phyloP scores from a whole-genome alignment of 352 stramenopile genomes.

The Globisporangium heterothallicum region DNA sequence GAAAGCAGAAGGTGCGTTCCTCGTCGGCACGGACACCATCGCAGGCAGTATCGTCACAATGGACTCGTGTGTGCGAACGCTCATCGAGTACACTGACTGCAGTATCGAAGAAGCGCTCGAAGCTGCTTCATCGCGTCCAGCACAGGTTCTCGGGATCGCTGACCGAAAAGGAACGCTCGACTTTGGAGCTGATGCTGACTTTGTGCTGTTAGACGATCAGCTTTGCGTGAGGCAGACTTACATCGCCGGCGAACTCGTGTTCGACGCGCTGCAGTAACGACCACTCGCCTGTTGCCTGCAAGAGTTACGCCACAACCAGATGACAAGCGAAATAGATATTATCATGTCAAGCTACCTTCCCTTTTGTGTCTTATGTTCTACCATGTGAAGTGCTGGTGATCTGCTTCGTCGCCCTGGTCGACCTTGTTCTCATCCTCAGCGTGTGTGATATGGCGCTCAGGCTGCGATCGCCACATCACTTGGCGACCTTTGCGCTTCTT shows the following conservation, averaged over 20 bases:
- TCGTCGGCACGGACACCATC: slow-evolving; percentile 75
- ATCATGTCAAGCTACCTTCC: neutral
- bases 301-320: neutral
- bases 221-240: slow-evolving; percentile 73
- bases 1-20: slow-evolving; percentile 27
- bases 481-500: slow-evolving; percentile 91
- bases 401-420: slow-evolving; percentile 74
- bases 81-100: slow-evolving; percentile 82
- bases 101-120: slow-evolving; percentile 64
- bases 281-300: too few species aligned
- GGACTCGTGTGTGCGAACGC: slow-evolving; percentile 74
- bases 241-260: slow-evolving; percentile 61
- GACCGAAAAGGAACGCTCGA: slow-evolving; percentile 62
- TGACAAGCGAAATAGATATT: neutral
- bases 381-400: slow-evolving; percentile 84
- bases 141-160: slow-evolving; percentile 55
- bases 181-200: slow-evolving; percentile 74
- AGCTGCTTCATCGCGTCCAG: slow-evolving; percentile 71
- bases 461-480: slow-evolving; percentile 91
- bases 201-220: slow-evolving; percentile 74
- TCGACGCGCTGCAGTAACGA: slow-evolving; percentile 18
- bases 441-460: slow-evolving; percentile 69
- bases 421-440: slow-evolving; percentile 76
- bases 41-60: slow-evolving; percentile 82
- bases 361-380: slow-evolving; percentile 13